phyloP scores from a whole-genome alignment of 331 rosid species.

The Quercus lobata region DNA sequence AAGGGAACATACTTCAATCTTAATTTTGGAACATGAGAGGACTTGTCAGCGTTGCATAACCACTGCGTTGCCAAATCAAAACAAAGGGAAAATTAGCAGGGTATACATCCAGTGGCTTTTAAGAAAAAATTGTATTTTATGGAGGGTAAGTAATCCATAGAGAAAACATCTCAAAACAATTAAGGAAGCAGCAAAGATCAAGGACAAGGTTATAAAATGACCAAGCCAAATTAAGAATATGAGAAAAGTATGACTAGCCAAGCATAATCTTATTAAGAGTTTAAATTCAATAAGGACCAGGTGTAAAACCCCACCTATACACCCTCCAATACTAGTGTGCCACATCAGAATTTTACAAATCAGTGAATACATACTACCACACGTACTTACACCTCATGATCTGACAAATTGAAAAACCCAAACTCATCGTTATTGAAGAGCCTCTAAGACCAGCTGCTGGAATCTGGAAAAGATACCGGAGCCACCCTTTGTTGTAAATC shows the following conservation, averaged over 20 bases:
- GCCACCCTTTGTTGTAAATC: too few species aligned
- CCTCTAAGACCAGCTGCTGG: too few species aligned
- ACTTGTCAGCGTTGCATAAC: conserved; percentile 96
- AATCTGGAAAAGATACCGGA: too few species aligned
- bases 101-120: background rate
- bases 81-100: background rate
- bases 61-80: conserved; percentile 57
- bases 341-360: too few species aligned
- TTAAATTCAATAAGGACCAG: too few species aligned
- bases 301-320: too few species aligned
- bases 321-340: too few species aligned
- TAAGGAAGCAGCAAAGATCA: background rate
- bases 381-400: too few species aligned
- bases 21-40: conserved; percentile 74
- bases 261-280: background rate
- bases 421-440: too few species aligned
- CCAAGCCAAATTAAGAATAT: background rate
- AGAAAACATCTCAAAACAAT: background rate
- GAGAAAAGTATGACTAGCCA: background rate
- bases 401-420: too few species aligned
- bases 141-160: background rate
- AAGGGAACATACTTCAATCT: conserved; percentile 76
- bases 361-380: too few species aligned
- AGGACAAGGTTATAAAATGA: background rate
- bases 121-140: background rate